Evolutionary conservation across 495 filamentous ascomycete species (phyloP), one percentile per base, ranked within the genome.

Genomic region (Aspergillus asperescens): DNA sequence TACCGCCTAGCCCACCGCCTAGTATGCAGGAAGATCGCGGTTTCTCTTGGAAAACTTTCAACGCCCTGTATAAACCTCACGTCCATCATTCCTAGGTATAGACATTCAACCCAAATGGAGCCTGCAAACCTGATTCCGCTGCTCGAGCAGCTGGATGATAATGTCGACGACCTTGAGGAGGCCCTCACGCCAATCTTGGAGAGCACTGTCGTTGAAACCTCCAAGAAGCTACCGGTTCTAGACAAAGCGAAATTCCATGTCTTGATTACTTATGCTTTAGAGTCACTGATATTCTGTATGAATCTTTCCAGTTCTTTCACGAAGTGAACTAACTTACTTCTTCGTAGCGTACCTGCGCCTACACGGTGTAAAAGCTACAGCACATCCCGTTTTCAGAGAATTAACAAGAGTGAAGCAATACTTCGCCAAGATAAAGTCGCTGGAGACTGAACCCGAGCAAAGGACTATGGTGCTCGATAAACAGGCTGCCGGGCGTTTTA

Each of bases 231-330:
- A 27, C 90, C 94, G 1, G 76, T 98, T 8, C 74, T 96, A 50
- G 93, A 98, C 75, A 93, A 88, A 67, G 92, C 93, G 16, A 94
- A 96, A 71, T 82, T 95, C 50, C 88, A 93, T 61, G 84, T 94
- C 15, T 67, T 93, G 25, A 72, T 82, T 39, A 84, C 89, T 0
- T 97, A 97, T 65, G 80, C 90, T 0, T 82, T 98, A 44, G 90
- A 97, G 56, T 94, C 89, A n/a, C 72, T 96, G 12, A 66, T 97
- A 18, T 97, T 94, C 68, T 92, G 89, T 94, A 68, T 52, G 82
- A 65, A 3, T 20, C 27, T 18, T 18, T 25, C 28, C 24, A 16
- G 15, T 29, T 32, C 55, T 25, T 22, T 27, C 22, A 31, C 27
- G 3, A 29, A 37, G 41, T 32, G 32, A 27, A 38, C 48, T 12